Conservation (phyloP, 2,329 filamentous ascomycete species). For the Xylaria sp. region DNA sequence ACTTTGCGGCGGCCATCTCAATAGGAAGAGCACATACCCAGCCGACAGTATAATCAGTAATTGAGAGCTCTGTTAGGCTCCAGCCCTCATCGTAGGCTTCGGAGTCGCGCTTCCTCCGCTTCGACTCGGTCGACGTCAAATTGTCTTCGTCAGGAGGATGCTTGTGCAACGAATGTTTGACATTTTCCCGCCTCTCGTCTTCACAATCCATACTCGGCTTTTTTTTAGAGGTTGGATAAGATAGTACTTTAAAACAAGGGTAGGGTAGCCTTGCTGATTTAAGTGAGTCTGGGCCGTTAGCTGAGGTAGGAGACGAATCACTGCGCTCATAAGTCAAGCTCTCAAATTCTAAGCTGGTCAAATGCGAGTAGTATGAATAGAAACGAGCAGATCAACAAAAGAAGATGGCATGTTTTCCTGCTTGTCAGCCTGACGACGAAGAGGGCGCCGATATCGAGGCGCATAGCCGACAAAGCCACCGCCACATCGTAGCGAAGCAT, state of each 20-base stretch:
- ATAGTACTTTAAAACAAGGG: background rate
- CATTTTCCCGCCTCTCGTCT: background rate
- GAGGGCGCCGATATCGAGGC: background rate
- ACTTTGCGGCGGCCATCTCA: constrained; percentile 48
- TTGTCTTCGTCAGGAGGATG: constrained; percentile 13
- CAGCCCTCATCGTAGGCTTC: constrained; percentile 11
- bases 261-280: background rate
- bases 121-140: constrained; percentile 2
- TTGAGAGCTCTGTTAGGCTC: constrained; percentile 5
- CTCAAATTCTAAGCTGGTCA: background rate
- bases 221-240: background rate
- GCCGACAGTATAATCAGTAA: constrained; percentile 47
- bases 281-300: background rate
- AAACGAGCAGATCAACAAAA: constrained; percentile 6
- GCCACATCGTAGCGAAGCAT: constrained; percentile 3
- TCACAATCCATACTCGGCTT: background rate
- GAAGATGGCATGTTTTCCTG: background rate
- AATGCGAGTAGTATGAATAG: background rate
- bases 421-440: background rate
- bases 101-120: constrained; percentile 18
- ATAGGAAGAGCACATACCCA: constrained; percentile 51
- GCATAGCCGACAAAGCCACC: constrained; percentile 15
- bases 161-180: constrained; percentile 1
- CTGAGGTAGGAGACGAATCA: background rate
- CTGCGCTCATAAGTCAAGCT: background rate